Percentiles rank a stretch among this genome's conserved stretches.
phyloP scores from a whole-genome alignment of 2,329 filamentous ascomycete genomes.

The Venturia effusa region DNA sequence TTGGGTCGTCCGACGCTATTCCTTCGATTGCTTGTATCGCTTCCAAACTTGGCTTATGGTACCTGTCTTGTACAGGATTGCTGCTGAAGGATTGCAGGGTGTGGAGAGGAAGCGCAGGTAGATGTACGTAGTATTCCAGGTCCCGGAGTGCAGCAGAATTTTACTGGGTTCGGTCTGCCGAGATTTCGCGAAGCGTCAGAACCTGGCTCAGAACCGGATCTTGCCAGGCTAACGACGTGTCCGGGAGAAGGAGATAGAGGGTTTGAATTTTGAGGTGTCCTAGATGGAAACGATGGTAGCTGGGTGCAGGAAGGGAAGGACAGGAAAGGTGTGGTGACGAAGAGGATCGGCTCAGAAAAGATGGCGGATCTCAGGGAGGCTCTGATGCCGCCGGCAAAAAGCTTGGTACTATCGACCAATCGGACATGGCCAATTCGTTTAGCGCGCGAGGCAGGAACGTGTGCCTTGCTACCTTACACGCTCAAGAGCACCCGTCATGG shows the following conservation, averaged over 20 bases:
- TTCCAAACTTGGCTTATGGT: neutral
- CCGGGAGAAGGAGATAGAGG: neutral
- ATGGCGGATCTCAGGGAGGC: neutral
- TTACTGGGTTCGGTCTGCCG: neutral
- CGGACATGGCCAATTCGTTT: neutral
- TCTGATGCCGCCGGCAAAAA: neutral
- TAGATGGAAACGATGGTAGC: neutral
- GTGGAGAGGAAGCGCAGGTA: neutral
- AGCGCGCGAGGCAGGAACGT: too few species aligned
- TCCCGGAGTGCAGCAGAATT: neutral
- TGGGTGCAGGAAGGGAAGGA: neutral
- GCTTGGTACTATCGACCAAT: neutral
- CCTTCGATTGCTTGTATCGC: neutral
- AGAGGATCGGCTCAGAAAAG: neutral
- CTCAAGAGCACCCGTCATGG: too few species aligned
- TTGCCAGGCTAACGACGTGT: neutral
- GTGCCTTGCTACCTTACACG: too few species aligned
- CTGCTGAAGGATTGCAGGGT: neutral
- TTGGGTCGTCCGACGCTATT: neutral
- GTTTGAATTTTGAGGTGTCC: neutral
- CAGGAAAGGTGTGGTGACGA: neutral
- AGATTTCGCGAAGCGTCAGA: neutral
- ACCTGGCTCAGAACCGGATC: neutral
- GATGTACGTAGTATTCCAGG: neutral
- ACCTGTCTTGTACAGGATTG: neutral